phyloP scores from a whole-genome alignment of 148 eudicot genomes.

The Tetragonia tetragonoides region DNA sequence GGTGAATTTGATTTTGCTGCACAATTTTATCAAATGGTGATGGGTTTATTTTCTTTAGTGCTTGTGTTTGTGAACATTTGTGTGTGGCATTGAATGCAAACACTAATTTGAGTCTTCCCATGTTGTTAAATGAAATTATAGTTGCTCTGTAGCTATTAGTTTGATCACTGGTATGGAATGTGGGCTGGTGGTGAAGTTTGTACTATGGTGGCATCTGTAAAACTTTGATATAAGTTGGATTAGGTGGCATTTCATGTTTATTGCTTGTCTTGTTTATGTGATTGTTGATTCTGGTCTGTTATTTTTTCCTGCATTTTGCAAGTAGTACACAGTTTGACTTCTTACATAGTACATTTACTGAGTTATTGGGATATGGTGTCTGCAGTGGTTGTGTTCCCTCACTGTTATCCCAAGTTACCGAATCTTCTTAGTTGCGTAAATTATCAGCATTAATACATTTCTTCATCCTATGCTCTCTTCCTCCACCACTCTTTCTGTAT shows the following conservation, averaged over 20 bases:
- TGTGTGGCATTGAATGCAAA: conserved; percentile 27
- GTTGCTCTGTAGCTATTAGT: conserved; percentile 3
- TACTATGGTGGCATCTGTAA: not conserved
- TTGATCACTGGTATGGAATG: conserved; percentile 9
- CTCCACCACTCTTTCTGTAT: not conserved
- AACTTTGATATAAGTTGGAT: conserved; percentile 1
- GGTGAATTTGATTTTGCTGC: conserved; percentile 5
- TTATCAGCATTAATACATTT: too few species aligned
- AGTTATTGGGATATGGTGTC: conserved; percentile 1
- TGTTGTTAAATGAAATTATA: conserved; percentile 7
- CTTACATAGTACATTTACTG: not conserved
- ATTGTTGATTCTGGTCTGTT: not conserved
- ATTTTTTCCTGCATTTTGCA: conserved; percentile 11
- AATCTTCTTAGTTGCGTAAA: not conserved
- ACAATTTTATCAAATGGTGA: conserved; percentile 20
- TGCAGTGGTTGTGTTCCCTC: not conserved
- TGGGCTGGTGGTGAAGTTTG: not conserved
- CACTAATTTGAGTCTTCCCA: not conserved
- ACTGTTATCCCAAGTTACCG: not conserved
- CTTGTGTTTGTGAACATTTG: conserved; percentile 13
- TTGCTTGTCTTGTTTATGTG: not conserved
- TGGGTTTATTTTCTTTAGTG: conserved; percentile 3
- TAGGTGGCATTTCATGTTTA: not conserved
- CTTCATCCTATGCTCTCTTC: not conserved
- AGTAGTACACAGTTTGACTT: not conserved